A percentile compares a stretch with the other conserved stretches of the same genome.
These are phyloP conservation scores for Melaleuca alternifolia DNA, from an alignment of 345 rosid species.

Conservation along the genomic window DNA sequence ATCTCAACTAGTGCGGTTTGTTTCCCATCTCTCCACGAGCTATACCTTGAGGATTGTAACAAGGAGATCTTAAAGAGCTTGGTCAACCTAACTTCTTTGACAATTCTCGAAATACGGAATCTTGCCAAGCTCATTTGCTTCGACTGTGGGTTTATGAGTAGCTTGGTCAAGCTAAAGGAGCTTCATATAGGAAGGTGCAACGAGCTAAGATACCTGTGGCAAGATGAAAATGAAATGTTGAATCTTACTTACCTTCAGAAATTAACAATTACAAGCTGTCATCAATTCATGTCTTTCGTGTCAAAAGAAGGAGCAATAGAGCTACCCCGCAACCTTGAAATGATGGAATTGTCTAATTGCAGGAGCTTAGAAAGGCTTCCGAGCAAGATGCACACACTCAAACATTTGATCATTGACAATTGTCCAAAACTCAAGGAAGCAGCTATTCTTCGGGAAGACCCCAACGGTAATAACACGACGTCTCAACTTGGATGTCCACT, in stretches of 20 bases:
- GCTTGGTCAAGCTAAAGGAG: neutral
- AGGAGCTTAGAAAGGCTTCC: neutral
- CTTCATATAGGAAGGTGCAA: neutral
- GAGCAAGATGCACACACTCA: neutral
- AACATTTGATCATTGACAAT: fast-evolving
- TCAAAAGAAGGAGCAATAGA: neutral
- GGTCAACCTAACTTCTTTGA: no score
- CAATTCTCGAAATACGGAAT: no score
- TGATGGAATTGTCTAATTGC: neutral
- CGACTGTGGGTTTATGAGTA: neutral
- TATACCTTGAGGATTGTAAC: no score
- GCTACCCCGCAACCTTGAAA: neutral
- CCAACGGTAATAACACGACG: fast-evolving
- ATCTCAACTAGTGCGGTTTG: fast-evolving
- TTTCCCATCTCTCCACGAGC: no score
- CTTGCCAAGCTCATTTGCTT: no score
- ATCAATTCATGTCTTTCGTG: neutral
- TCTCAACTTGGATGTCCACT: neutral
- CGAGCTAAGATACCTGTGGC: neutral
- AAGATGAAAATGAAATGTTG: neutral
- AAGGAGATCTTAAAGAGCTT: no score
- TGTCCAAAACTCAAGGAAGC: neutral
- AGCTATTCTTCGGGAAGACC: neutral
- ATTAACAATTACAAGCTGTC: neutral
- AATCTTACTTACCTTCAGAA: neutral